Percentiles rank a stretch among this genome's conserved stretches.
phyloP scores from a whole-genome alignment of 257 asterid genomes.

The Dorcoceras hygrometricum region DNA sequence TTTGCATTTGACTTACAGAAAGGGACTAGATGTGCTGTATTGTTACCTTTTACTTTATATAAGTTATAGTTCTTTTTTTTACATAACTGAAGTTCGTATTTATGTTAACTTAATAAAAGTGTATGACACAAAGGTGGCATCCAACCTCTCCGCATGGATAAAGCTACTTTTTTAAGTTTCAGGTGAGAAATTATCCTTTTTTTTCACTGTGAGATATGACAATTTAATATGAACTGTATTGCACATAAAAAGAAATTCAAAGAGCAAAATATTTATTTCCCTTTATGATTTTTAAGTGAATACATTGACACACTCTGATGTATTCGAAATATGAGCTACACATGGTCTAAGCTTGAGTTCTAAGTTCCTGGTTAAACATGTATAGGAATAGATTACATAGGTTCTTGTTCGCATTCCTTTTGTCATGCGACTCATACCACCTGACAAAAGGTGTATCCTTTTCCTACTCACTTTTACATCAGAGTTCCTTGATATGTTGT shows the following conservation, averaged over 20 bases:
- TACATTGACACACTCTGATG: background rate
- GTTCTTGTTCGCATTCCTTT: background rate
- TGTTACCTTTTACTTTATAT: too few species aligned
- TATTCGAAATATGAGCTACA: background rate
- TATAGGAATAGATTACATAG: background rate
- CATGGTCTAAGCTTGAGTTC: constrained; percentile 1
- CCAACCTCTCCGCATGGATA: background rate
- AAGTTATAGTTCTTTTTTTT: background rate
- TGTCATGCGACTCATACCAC: background rate
- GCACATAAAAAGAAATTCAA: background rate
- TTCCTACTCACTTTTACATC: constrained; percentile 1
- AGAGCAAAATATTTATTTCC: background rate
- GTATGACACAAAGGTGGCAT: background rate
- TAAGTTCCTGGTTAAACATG: constrained; percentile 2
- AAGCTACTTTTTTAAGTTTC: too few species aligned
- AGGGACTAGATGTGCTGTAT: background rate
- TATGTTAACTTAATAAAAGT: too few species aligned
- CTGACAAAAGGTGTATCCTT: constrained; percentile 8
- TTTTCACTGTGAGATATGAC: background rate
- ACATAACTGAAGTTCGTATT: background rate
- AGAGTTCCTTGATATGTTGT: background rate
- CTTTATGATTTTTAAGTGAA: background rate
- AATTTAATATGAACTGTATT: background rate
- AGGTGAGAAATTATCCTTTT: background rate
- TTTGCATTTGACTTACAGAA: background rate